Conservation (phyloP, 2,329 filamentous ascomycete species). For the Ascochyta lentis region DNA sequence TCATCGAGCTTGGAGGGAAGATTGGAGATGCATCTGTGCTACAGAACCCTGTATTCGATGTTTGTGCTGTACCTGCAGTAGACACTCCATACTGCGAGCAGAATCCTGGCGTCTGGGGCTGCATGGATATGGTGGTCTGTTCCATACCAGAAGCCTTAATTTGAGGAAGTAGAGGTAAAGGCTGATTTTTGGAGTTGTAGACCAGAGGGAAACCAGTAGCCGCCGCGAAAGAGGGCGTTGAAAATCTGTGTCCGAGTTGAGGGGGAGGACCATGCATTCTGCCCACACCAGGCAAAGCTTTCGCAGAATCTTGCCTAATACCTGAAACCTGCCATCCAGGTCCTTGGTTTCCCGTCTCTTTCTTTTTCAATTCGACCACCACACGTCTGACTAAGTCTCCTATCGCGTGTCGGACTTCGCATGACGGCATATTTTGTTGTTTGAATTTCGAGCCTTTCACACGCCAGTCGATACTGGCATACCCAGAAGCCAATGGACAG, state of each 20-base stretch:
- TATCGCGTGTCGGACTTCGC: background rate
- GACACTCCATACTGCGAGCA: background rate
- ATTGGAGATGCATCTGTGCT: background rate
- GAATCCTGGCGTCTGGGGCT: background rate
- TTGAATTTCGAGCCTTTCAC: background rate
- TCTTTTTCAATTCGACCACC: background rate
- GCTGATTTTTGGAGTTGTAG: background rate
- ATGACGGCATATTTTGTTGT: slow-evolving; percentile 1
- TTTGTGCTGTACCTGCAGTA: background rate
- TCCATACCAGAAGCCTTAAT: background rate
- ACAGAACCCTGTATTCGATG: background rate
- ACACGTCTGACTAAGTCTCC: background rate
- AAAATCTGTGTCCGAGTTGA: background rate
- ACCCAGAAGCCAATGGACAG: slow-evolving; percentile 20
- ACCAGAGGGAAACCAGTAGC: background rate
- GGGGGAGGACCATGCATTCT: background rate
- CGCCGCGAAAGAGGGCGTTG: background rate
- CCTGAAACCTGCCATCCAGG: background rate
- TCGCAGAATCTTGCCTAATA: background rate
- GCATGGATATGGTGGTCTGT: background rate
- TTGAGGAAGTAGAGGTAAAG: background rate
- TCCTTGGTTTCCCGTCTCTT: slow-evolving; percentile 2
- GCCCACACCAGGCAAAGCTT: background rate
- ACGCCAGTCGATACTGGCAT: slow-evolving; percentile 8
- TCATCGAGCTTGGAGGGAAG: background rate